Evolutionary conservation across 768 basidiomycete species (phyloP).

Genomic region (Amanita muscaria): DNA sequence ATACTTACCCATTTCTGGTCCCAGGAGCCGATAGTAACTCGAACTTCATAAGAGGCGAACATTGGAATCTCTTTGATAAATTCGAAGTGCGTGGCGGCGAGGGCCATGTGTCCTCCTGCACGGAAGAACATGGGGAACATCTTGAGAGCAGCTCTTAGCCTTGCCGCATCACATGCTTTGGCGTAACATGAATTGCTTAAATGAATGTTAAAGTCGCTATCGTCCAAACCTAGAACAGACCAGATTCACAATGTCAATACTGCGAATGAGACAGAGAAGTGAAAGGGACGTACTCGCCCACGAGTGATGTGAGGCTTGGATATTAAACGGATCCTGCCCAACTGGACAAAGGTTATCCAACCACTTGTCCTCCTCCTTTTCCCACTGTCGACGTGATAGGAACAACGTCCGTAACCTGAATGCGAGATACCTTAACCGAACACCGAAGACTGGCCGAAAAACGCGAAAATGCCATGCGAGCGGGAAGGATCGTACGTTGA

Average conservation of each 20-base stretch:
- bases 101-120: conserved; percentile 52
- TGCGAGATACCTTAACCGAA: conserved; percentile 24
- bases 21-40: conserved; percentile 51
- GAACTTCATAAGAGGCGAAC: conserved; percentile 51
- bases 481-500: conserved; percentile 56
- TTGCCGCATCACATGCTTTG: conserved; percentile 45
- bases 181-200: conserved; percentile 78
- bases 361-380: conserved; percentile 33
- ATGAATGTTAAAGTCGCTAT: conserved; percentile 66
- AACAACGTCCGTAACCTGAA: conserved; percentile 30
- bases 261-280: background rate
- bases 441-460: conserved; percentile 35
- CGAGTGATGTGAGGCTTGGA: conserved; percentile 29
- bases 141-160: conserved; percentile 38
- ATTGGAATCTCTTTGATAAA: conserved; percentile 68
- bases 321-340: conserved; percentile 48
- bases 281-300: conserved; percentile 49
- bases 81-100: conserved; percentile 62
- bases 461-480: conserved; percentile 59
- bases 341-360: conserved; percentile 40
- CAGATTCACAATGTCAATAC: background rate
- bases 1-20: conserved; percentile 69
- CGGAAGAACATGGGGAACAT: conserved; percentile 51
- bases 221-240: conserved; percentile 45
- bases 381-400: conserved; percentile 22